phyloP scores from a whole-genome alignment of 202 grass and related monocot species.

The Setaria viridis region DNA sequence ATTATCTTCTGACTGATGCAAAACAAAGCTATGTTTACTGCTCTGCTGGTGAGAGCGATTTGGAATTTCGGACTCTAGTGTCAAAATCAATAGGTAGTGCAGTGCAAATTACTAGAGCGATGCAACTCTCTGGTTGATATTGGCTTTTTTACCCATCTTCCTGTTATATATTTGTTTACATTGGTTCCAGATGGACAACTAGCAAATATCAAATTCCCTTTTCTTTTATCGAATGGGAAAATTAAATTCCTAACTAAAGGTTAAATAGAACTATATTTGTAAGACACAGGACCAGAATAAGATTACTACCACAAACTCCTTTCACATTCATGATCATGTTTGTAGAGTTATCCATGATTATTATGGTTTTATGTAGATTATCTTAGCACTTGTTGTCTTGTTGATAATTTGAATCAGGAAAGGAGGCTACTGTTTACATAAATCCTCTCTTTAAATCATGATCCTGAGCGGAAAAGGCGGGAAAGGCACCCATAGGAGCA shows the following conservation, averaged over 20 bases:
- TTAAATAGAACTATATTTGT: slow-evolving; percentile 19
- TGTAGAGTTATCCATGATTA: neutral
- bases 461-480: neutral
- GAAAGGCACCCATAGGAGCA: neutral
- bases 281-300: slow-evolving; percentile 14
- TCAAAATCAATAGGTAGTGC: slow-evolving; percentile 10
- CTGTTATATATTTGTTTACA: slow-evolving; percentile 1
- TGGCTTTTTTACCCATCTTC: slow-evolving; percentile 28
- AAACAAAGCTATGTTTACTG: slow-evolving; percentile 10
- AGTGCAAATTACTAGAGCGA: slow-evolving; percentile 25
- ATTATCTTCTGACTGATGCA: slow-evolving; percentile 19
- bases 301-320: neutral
- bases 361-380: slow-evolving; percentile 15
- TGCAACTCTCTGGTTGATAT: neutral
- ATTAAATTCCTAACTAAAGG: slow-evolving; percentile 24
- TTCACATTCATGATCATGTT: slow-evolving; percentile 12
- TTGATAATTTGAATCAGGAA: slow-evolving; percentile 20
- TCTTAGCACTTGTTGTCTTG: slow-evolving; percentile 19
- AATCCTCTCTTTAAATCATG: slow-evolving; percentile 21
- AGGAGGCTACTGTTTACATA: slow-evolving; percentile 14
- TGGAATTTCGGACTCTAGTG: neutral
- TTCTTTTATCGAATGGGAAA: neutral
- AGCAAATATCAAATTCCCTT: slow-evolving; percentile 15
- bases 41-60: neutral
- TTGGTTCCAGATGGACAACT: slow-evolving; percentile 7